Conservation (phyloP, 2,329 filamentous ascomycete genomes). For the Xylariomycetidae sp. region DNA sequence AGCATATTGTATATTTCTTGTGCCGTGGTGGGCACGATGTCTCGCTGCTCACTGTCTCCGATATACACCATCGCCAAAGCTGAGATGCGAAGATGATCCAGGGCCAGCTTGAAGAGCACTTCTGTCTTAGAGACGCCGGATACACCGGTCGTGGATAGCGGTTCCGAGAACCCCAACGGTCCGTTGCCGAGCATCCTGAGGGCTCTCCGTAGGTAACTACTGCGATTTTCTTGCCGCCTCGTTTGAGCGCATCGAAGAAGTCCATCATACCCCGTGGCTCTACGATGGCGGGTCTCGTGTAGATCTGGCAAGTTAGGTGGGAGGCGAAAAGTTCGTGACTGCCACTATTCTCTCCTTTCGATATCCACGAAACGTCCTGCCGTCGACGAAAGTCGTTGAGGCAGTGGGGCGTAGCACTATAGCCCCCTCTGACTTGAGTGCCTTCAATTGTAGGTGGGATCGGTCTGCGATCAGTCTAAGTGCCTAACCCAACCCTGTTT, state of each 20-base stretch:
- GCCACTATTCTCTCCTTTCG: not conserved
- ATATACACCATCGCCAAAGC: not conserved
- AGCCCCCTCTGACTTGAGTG: too few relatives aligned
- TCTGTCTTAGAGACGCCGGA: not conserved
- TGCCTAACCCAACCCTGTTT: too few relatives aligned
- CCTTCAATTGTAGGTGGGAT: too few relatives aligned
- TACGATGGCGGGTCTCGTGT: too few relatives aligned
- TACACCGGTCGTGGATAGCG: not conserved
- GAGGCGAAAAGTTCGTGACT: too few relatives aligned
- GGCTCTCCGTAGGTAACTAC: conserved; percentile 1
- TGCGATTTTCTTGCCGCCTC: conserved; percentile 1
- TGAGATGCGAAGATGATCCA: not conserved
- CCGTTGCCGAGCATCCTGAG: not conserved
- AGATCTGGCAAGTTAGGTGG: too few relatives aligned
- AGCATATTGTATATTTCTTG: conserved; percentile 18
- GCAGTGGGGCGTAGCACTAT: not conserved
- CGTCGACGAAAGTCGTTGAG: not conserved
- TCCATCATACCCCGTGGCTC: too few relatives aligned
- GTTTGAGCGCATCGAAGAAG: too few relatives aligned
- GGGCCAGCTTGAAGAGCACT: not conserved
- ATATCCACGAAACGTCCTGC: not conserved
- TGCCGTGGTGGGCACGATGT: not conserved
- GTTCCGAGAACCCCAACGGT: not conserved
- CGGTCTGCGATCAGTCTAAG: too few relatives aligned
- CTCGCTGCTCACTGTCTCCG: not conserved